Evolutionary conservation across 345 rosid genomes (phyloP), one percentile per base, ranked within the genome.

Genomic region (Syzygium oleosum): DNA sequence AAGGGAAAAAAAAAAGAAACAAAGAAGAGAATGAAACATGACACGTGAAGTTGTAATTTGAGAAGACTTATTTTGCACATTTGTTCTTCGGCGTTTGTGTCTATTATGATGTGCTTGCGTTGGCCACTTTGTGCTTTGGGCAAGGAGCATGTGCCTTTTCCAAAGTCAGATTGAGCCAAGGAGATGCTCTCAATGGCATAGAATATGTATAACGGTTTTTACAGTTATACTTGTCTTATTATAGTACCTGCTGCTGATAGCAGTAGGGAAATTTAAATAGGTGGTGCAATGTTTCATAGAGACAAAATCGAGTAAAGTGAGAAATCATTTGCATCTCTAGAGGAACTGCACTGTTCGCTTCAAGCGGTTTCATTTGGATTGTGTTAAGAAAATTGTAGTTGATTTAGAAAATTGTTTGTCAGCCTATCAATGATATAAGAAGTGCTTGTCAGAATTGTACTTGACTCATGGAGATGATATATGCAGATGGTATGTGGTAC

Each of bases 401-500:
- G 83, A 73, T 73, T 19, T 73, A 73, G 83, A 38, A 73, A 73
- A 73, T 10, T 19, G 7, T 73, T 38, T 73, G 49, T 73, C 49
- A 19, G 12, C 25, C 83, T 73, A 73, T 19, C 14, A 73, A 73
- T 4, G 14, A 73, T 38, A 73, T 73, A 73, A 73, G 49, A 68
- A 19, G 27, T 73, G 46, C 83, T 38, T 0, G 7, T 38, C 10
- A 38, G 49, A 38, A 73, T 73, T 19, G 14, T 73, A 2, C 83
- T 73, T 38, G 52, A 58, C 58, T 9, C 29, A 79, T 16, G 85
- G 63, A 38, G 59, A 61, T 84, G 31, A 52, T 84, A 22, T 52
- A 11, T 58, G 86, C 87, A 88, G 89, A 2, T 55, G 8, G 12
- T 25, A 27, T 85, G 22, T 85, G 87, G 89, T 88, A 46, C 59